Evolutionary conservation across 2,329 filamentous ascomycete species (phyloP), one percentile per base, ranked within the genome.

Genomic region (Trichoderma gracile): DNA sequence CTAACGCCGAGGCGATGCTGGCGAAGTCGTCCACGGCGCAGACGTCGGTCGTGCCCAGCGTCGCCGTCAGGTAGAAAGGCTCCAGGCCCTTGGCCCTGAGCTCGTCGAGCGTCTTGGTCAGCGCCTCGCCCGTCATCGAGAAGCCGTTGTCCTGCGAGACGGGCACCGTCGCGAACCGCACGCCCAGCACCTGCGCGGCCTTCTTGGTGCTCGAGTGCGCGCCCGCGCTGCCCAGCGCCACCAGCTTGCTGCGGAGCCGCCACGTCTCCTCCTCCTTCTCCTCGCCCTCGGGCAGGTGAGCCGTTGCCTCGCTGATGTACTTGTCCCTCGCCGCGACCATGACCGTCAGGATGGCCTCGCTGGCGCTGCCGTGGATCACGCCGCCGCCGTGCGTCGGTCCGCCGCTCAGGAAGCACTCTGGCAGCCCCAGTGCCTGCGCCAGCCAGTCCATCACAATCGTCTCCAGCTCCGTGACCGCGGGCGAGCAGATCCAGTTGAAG

Each of bases 401-500:
- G 0, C 87, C 86, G 54, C 90, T 94, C 21, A 90, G 79, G 73
- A 89, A 98, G 69, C 85, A 89, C 12, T 84, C 78, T 0, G 94
- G 93, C 25, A 98, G 80, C 1, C 80, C 86, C 14, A 97, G 77
- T 9, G 92, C 83, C 74, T 89, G 86, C 17, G 89, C 92, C 3
- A 97, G 80, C 93, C 94, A 98, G 77, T 98, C 94, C 75, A 97
- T 84, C 49, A 97, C 89, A 25, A 97, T 84, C 0, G 93, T 97
- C 81, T 98, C 94, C 54, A 98, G 84, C 79, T 98, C 94, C 0
- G 94, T 98, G 19, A 95, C 89, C 7, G 91, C 93, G 0, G 94
- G 94, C 6, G 89, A 93, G 78, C 94, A 97, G 68, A 97, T 88
- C 94, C 94, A 98, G 78, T 98, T 98, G 82, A 98, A 98, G 45